phyloP scores from a whole-genome alignment of 768 basidiomycete species.

The Podaxis mareebaensis region DNA sequence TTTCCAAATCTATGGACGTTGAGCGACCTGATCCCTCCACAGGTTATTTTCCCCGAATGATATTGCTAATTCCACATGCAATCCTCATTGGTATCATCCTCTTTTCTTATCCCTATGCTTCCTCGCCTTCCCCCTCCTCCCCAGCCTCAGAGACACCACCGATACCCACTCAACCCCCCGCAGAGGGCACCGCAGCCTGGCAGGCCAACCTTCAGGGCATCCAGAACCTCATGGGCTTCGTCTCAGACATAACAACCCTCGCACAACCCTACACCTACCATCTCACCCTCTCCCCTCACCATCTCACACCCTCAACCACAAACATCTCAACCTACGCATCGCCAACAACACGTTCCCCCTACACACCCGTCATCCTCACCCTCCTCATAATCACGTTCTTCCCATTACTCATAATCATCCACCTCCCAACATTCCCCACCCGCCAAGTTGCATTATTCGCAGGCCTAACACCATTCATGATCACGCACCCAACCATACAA shows the following conservation, averaged over 20 bases:
- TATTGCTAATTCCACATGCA: constrained; percentile 70
- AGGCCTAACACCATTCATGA: constrained; percentile 52
- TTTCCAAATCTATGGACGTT: neutral
- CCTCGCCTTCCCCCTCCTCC: constrained; percentile 20
- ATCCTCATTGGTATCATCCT: constrained; percentile 66
- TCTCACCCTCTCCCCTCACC: constrained; percentile 49
- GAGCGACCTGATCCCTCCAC: neutral
- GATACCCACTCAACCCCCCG: constrained; percentile 34
- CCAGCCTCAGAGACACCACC: constrained; percentile 20
- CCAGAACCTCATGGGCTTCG: constrained; percentile 86
- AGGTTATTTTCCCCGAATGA: constrained; percentile 79
- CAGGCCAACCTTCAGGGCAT: constrained; percentile 87
- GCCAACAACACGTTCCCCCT: constrained; percentile 37
- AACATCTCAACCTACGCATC: constrained; percentile 20
- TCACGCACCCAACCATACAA: constrained; percentile 50
- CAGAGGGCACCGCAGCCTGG: constrained; percentile 77
- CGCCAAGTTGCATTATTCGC: constrained; percentile 45
- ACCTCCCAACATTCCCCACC: constrained; percentile 48
- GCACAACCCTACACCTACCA: constrained; percentile 52
- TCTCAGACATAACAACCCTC: constrained; percentile 69
- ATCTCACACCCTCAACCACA: constrained; percentile 25
- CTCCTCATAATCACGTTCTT: constrained; percentile 47
- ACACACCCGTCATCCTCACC: constrained; percentile 55
- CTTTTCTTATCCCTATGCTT: constrained; percentile 55
- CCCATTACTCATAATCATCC: constrained; percentile 48